These are phyloP conservation scores for Malus fusca DNA, from an alignment of 306 rosid genomes.

Conservation along the genomic window DNA sequence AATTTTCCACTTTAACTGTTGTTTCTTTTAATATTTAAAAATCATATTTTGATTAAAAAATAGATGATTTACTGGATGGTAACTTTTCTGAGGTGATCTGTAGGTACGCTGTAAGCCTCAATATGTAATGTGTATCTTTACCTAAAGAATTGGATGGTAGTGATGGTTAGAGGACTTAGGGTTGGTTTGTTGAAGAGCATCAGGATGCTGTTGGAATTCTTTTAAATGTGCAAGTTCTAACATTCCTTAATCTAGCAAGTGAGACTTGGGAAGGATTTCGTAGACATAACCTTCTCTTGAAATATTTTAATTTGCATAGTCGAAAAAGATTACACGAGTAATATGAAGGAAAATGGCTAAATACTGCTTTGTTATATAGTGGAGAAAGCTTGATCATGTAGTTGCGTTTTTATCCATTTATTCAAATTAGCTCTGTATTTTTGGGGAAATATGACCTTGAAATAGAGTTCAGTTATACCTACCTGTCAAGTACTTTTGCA, in stretches of 20 bases:
- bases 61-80: not conserved
- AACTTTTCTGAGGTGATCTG: not conserved
- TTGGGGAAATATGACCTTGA: not conserved
- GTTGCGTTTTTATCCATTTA: not conserved
- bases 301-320: not conserved
- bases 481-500: constrained; percentile 24
- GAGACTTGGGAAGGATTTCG: not conserved
- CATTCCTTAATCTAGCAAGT: no score
- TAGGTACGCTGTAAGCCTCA: not conserved
- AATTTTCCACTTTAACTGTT: not conserved
- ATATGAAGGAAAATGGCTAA: not conserved
- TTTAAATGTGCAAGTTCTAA: not conserved
- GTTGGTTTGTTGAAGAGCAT: not conserved
- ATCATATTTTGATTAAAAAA: no score
- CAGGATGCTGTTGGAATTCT: not conserved
- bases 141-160: not conserved
- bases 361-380: not conserved
- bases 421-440: not conserved
- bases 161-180: not conserved
- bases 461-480: not conserved
- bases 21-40: not conserved
- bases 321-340: not conserved
- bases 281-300: not conserved
- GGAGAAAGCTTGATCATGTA: not conserved
- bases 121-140: not conserved